These are phyloP conservation scores for Colletotrichum caudatum DNA, from an alignment of 2,329 filamentous ascomycete genomes.

Conservation along the genomic window DNA sequence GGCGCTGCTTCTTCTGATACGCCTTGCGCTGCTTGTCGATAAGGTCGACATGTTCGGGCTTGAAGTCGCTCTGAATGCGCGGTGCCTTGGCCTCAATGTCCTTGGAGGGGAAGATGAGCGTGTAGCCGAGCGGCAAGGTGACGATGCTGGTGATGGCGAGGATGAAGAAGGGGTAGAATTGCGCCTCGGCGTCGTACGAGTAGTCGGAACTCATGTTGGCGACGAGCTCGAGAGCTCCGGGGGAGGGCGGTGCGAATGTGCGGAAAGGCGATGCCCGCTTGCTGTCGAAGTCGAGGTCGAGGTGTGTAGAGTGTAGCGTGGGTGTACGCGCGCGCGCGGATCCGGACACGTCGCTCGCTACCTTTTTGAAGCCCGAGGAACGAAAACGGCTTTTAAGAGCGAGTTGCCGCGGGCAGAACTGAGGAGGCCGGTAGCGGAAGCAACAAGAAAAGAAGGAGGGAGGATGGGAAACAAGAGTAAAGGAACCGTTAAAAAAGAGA, in stretches of 20 bases:
- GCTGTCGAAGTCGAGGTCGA: conserved; percentile 1
- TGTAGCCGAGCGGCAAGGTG: conserved; percentile 91
- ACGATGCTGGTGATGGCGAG: conserved; percentile 89
- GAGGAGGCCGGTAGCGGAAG: background rate
- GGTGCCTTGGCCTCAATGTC: conserved; percentile 84
- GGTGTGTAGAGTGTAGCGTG: background rate
- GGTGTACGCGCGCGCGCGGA: conserved; percentile 4
- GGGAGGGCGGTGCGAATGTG: conserved; percentile 31
- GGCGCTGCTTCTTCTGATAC: conserved; percentile 90
- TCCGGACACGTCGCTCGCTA: conserved; percentile 24
- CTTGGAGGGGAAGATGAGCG: conserved; percentile 81
- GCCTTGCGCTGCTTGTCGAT: conserved; percentile 85
- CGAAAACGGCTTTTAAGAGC: conserved; percentile 3
- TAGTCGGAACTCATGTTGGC: conserved; percentile 91
- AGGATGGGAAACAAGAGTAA: background rate
- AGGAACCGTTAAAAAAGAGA: background rate
- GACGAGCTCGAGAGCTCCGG: conserved; percentile 49
- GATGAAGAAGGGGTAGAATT: conserved; percentile 99
- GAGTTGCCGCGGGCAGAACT: background rate
- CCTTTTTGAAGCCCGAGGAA: conserved; percentile 2
- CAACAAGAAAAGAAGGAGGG: background rate
- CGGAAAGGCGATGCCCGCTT: conserved; percentile 12
- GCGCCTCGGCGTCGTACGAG: conserved; percentile 96
- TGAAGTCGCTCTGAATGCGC: conserved; percentile 84
- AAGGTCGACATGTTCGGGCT: conserved; percentile 83